A percentile compares a stretch with the other conserved stretches of the same genome.
phyloP scores from a whole-genome alignment of 106 monocot genomes.

The Allium cepa region DNA sequence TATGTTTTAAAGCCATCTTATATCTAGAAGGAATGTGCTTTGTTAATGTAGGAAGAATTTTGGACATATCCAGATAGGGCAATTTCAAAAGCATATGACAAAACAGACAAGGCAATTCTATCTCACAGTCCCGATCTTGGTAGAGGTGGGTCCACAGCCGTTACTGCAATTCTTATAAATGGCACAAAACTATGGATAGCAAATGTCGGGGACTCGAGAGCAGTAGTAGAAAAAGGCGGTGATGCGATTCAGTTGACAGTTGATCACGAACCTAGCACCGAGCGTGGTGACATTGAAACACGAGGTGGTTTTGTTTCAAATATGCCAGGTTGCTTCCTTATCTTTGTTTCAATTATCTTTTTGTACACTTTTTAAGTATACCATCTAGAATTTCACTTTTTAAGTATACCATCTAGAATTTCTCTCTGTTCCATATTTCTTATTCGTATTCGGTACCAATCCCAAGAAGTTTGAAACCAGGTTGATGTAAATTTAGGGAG shows the following conservation, averaged over 20 bases:
- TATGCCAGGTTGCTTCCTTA: constrained; percentile 52
- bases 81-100: constrained; percentile 53
- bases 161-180: constrained; percentile 73
- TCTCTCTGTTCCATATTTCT: too few species aligned
- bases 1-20: background rate
- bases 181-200: constrained; percentile 57
- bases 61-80: constrained; percentile 41
- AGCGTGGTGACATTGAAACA: constrained; percentile 58
- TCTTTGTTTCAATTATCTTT: background rate
- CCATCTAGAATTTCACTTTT: too few species aligned
- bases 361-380: too few species aligned
- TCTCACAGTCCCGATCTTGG: constrained; percentile 38
- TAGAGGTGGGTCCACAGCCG: constrained; percentile 70
- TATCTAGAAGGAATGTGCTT: background rate
- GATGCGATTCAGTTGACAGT: constrained; percentile 46
- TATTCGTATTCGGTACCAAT: too few species aligned
- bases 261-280: constrained; percentile 74
- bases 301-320: constrained; percentile 84
- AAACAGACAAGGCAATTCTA: constrained; percentile 56
- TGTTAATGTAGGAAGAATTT: constrained; percentile 33
- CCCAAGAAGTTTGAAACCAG: too few species aligned
- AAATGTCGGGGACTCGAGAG: constrained; percentile 76
- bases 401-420: too few species aligned
- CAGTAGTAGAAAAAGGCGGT: constrained; percentile 42
- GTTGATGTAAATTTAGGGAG: too few species aligned